Conservation (phyloP, 2,329 filamentous ascomycete species). For the Cercospora sp. region DNA sequence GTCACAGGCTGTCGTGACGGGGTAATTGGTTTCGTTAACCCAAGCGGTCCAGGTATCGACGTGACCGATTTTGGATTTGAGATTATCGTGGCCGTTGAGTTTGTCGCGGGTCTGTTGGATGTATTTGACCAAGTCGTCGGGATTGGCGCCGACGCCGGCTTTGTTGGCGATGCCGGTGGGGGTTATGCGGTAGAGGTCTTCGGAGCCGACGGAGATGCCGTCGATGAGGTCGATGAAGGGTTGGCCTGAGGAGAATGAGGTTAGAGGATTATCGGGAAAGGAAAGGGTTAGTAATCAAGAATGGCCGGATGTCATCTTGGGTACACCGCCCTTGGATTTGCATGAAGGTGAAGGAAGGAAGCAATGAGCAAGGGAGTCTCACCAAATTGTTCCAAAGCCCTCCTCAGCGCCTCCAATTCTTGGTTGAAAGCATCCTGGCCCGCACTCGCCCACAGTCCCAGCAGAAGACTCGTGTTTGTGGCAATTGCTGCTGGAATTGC, state of each 20-base stretch:
- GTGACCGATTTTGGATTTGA: constrained; percentile 67
- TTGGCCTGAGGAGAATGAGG: constrained; percentile 46
- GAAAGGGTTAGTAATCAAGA: neutral
- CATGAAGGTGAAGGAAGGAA: too few species aligned
- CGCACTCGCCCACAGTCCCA: constrained; percentile 71
- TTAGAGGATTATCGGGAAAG: too few species aligned
- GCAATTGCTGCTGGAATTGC: constrained; percentile 79
- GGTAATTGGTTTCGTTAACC: constrained; percentile 68
- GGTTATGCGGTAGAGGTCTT: constrained; percentile 70
- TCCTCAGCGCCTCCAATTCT: constrained; percentile 72
- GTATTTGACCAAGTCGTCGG: constrained; percentile 65
- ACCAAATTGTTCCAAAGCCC: constrained; percentile 65
- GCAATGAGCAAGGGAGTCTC: neutral
- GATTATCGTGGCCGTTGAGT: constrained; percentile 61
- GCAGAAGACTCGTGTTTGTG: constrained; percentile 73
- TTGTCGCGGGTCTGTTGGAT: constrained; percentile 67
- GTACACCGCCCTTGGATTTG: neutral
- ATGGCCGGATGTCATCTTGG: neutral
- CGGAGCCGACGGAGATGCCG: constrained; percentile 82
- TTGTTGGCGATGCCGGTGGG: constrained; percentile 64
- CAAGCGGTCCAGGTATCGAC: constrained; percentile 67
- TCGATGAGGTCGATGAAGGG: constrained; percentile 67
- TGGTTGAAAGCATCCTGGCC: constrained; percentile 59
- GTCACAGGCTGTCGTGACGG: constrained; percentile 68
- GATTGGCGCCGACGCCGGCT: constrained; percentile 63